A percentile compares a stretch with the other conserved stretches of the same genome.
These are phyloP conservation scores for Coffea eugenioides DNA, from an alignment of 257 asterid genomes.

Conservation along the genomic window DNA sequence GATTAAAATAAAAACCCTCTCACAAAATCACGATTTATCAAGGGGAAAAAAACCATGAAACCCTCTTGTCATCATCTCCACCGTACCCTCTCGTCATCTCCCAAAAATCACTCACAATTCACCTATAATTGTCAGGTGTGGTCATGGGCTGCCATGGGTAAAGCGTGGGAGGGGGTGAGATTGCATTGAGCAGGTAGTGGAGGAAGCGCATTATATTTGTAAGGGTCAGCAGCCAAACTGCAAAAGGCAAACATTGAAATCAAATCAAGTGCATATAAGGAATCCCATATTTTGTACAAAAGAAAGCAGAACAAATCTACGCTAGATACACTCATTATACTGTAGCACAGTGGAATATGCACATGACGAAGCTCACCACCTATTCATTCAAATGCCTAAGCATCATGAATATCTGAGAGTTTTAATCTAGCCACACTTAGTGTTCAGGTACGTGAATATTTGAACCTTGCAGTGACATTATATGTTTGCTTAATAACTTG, in stretches of 20 bases:
- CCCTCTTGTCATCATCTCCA: too few species aligned
- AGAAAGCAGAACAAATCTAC: neutral
- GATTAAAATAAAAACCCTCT: too few species aligned
- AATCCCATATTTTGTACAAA: too few species aligned
- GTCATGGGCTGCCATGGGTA: slow-evolving; percentile 97
- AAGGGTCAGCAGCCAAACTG: slow-evolving; percentile 59
- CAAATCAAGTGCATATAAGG: neutral
- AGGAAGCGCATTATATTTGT: slow-evolving; percentile 76
- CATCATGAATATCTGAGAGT: too few species aligned
- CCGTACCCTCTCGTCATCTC: too few species aligned
- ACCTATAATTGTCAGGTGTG: slow-evolving; percentile 66
- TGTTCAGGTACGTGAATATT: slow-evolving; percentile 65
- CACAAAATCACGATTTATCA: too few species aligned
- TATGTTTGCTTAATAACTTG: neutral
- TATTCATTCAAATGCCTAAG: too few species aligned
- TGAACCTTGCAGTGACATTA: slow-evolving; percentile 12
- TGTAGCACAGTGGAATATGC: neutral
- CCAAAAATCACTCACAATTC: too few species aligned
- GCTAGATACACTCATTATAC: neutral
- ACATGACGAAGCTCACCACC: too few species aligned
- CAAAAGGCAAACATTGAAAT: slow-evolving; percentile 10
- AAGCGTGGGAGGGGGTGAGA: slow-evolving; percentile 94
- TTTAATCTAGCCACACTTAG: slow-evolving; percentile 51
- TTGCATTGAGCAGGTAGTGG: slow-evolving; percentile 93
- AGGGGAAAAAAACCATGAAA: too few species aligned